Evolutionary conservation across 2,329 filamentous ascomycete species (phyloP).

Genomic region (Penicillium sp.): DNA sequence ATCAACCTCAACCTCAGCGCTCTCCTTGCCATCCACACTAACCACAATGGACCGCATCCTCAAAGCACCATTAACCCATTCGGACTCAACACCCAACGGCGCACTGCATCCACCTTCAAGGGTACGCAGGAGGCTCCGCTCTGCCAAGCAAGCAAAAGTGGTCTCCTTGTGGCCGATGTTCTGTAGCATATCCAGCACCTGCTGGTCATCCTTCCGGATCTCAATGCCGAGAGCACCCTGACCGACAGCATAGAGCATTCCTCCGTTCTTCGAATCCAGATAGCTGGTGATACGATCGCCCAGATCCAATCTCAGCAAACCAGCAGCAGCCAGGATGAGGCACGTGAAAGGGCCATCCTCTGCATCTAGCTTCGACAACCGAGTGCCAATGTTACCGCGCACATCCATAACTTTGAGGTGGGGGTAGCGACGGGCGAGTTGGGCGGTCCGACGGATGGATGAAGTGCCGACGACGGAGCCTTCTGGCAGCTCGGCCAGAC

Average conservation of each 20-base stretch:
- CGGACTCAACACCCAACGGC: constrained; percentile 68
- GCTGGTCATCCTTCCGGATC: constrained; percentile 63
- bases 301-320: constrained; percentile 66
- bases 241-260: constrained; percentile 82
- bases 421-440: constrained; percentile 71
- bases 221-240: constrained; percentile 87
- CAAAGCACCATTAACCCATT: constrained; percentile 46
- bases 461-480: constrained; percentile 83
- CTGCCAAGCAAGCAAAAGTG: constrained; percentile 63
- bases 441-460: constrained; percentile 77
- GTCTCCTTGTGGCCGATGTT: constrained; percentile 57
- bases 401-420: constrained; percentile 71
- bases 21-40: constrained; percentile 68
- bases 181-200: constrained; percentile 54
- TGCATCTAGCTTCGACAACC: constrained; percentile 75
- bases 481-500: constrained; percentile 62
- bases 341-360: constrained; percentile 64
- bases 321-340: constrained; percentile 82
- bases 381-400: constrained; percentile 83
- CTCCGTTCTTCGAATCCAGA: constrained; percentile 59
- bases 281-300: constrained; percentile 67
- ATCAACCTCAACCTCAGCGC: constrained; percentile 60
- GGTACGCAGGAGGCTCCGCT: constrained; percentile 73
- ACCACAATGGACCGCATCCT: constrained; percentile 70
- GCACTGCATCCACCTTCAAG: constrained; percentile 93